Evolutionary conservation across 441 rosid species (phyloP).

Genomic region (Codiaeum variegatum): DNA sequence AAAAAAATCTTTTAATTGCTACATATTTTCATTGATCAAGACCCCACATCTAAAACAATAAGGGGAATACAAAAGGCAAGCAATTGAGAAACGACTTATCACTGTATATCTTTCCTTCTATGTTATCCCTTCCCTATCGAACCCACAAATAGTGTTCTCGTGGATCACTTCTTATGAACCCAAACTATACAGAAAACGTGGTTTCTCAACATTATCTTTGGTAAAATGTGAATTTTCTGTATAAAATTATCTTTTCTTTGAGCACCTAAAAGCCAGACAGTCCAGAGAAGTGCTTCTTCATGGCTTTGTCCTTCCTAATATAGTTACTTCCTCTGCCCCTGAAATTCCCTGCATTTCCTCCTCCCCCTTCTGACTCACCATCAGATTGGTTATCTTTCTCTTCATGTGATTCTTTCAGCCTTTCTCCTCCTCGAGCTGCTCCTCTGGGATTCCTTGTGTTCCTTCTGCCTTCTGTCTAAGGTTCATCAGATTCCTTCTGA

Average conservation of each 20-base stretch:
- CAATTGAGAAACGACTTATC: too few species aligned
- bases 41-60: too few species aligned
- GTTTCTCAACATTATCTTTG: neutral
- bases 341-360: conserved; percentile 31
- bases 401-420: conserved; percentile 25
- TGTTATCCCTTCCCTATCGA: neutral
- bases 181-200: neutral
- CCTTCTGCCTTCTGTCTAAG: conserved; percentile 38
- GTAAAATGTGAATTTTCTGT: neutral
- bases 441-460: conserved; percentile 39
- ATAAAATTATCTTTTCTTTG: neutral
- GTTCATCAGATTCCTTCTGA: conserved; percentile 27
- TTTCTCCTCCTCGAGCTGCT: conserved; percentile 56
- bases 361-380: conserved; percentile 37
- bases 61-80: too few species aligned
- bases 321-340: conserved; percentile 63
- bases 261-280: conserved; percentile 45
- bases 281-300: conserved; percentile 72
- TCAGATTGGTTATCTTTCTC: conserved; percentile 31
- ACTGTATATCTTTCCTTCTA: neutral
- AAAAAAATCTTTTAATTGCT: too few species aligned
- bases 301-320: conserved; percentile 69
- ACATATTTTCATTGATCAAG: too few species aligned
- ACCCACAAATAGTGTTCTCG: neutral
- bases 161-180: neutral